Evolutionary conservation across 805 yeast species (phyloP).

Genomic region (Candida railenensis): DNA sequence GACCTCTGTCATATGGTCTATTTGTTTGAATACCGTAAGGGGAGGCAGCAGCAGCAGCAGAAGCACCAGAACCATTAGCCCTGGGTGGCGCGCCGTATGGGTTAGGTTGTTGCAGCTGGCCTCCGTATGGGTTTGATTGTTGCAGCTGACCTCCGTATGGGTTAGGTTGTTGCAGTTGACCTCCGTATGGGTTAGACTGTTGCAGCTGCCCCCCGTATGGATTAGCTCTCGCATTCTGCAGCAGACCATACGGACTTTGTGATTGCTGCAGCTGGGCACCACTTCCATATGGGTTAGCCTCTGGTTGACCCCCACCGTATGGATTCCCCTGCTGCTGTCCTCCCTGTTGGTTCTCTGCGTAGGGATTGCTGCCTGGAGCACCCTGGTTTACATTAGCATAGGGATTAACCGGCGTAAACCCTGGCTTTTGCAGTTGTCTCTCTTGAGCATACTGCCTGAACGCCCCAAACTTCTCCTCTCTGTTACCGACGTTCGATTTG

Average conservation of each 20-base stretch:
- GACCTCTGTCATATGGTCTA: conserved; percentile 8
- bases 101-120: conserved; percentile 6
- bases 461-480: conserved; percentile 52
- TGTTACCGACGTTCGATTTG: conserved; percentile 22
- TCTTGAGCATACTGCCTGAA: conserved; percentile 50
- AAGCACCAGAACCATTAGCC: background rate
- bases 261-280: background rate
- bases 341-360: conserved; percentile 7
- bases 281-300: conserved; percentile 10
- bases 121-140: conserved; percentile 10
- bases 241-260: background rate
- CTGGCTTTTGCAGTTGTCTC: conserved; percentile 31
- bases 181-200: conserved; percentile 5
- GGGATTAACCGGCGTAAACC: conserved; percentile 41
- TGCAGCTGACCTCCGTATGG: conserved; percentile 2
- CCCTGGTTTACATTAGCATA: conserved; percentile 30
- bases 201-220: conserved; percentile 2
- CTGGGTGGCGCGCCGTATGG: conserved; percentile 7
- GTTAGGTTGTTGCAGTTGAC: background rate
- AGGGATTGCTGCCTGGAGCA: conserved; percentile 13
- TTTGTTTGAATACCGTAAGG: conserved; percentile 2
- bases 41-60: background rate
- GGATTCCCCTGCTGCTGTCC: conserved; percentile 6
- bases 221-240: background rate
- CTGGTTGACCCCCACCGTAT: conserved; percentile 3